A percentile compares a stretch with the other conserved stretches of the same genome.
phyloP scores from a whole-genome alignment of 164 flowering plant species.

The Chloranthus sessilifolius region DNA sequence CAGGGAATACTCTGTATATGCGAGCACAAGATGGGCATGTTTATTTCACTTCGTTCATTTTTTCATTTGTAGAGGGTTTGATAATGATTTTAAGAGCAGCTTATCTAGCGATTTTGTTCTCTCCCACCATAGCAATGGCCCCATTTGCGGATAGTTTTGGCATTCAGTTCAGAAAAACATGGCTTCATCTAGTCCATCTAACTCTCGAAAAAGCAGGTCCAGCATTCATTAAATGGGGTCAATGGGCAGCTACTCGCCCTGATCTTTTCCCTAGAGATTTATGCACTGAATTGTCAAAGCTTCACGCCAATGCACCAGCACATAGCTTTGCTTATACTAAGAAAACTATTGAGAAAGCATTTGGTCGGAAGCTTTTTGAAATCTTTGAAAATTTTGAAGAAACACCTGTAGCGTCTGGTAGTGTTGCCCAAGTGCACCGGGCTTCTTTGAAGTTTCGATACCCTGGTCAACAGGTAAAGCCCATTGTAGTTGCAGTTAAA shows the following conservation, averaged over 20 bases:
- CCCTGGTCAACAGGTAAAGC: slow-evolving; percentile 47
- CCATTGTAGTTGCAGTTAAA: slow-evolving; percentile 75
- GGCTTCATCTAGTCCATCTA: slow-evolving; percentile 50
- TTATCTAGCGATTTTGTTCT: slow-evolving; percentile 53
- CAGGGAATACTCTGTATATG: slow-evolving; percentile 31
- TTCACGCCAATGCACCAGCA: slow-evolving; percentile 68
- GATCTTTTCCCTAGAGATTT: slow-evolving; percentile 75
- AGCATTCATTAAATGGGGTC: slow-evolving; percentile 91
- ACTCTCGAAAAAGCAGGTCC: slow-evolving; percentile 83
- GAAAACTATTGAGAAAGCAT: slow-evolving; percentile 60
- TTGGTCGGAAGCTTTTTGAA: slow-evolving; percentile 59
- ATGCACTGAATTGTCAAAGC: slow-evolving; percentile 57
- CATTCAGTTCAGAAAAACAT: slow-evolving; percentile 39
- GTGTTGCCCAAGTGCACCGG: slow-evolving; percentile 81
- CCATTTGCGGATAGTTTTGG: slow-evolving; percentile 63
- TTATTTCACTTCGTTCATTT: slow-evolving; percentile 35
- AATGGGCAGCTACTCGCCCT: slow-evolving; percentile 86
- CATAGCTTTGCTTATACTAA: slow-evolving; percentile 62
- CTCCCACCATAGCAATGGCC: slow-evolving; percentile 58
- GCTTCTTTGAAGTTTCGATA: slow-evolving; percentile 56
- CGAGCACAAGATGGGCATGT: slow-evolving; percentile 53
- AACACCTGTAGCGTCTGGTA: slow-evolving; percentile 82
- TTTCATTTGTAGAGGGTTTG: slow-evolving; percentile 42
- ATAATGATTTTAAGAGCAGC: slow-evolving; percentile 47
- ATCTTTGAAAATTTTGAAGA: slow-evolving; percentile 78